These are phyloP conservation scores for Aphanomyces astaci DNA, from an alignment of 352 stramenopile species.

Conservation along the genomic window DNA sequence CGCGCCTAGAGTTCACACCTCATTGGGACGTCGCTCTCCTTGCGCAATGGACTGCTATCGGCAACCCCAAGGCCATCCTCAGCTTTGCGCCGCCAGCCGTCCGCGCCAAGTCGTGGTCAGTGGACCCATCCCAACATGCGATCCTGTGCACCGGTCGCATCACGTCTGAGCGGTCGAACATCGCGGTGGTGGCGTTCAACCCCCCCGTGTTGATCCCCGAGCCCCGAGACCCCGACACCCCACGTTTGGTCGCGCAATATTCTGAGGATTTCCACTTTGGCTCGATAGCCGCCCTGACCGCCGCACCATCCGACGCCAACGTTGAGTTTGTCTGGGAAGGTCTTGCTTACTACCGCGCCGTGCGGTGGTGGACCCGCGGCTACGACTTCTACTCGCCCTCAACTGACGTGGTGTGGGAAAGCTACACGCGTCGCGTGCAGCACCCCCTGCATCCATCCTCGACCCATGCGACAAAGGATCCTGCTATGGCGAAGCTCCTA, in stretches of 20 bases:
- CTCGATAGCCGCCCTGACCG: constrained; percentile 40
- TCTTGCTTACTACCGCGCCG: constrained; percentile 65
- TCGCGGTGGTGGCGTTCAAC: constrained; percentile 69
- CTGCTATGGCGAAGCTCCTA: constrained; percentile 18
- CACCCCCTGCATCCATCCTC: constrained; percentile 26
- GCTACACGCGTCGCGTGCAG: constrained; percentile 45
- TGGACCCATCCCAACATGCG: constrained; percentile 29
- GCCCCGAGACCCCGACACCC: constrained; percentile 32
- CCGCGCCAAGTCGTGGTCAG: constrained; percentile 32
- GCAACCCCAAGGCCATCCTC: constrained; percentile 74
- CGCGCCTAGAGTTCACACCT: constrained; percentile 54
- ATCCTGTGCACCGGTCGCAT: constrained; percentile 77
- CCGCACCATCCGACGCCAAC: constrained; percentile 68
- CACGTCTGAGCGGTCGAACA: constrained; percentile 44
- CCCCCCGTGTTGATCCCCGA: constrained; percentile 41
- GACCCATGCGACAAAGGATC: neutral
- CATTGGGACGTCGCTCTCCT: constrained; percentile 68
- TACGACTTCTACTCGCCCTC: constrained; percentile 82
- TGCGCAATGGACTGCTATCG: constrained; percentile 71
- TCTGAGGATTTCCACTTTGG: constrained; percentile 80
- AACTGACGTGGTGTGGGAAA: constrained; percentile 50
- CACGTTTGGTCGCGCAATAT: constrained; percentile 70
- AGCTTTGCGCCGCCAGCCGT: constrained; percentile 57
- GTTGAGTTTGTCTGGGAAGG: constrained; percentile 42
- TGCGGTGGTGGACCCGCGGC: constrained; percentile 76